These are phyloP conservation scores for Auricularia sp. DNA, from an alignment of 768 basidiomycete genomes.

Conservation along the genomic window DNA sequence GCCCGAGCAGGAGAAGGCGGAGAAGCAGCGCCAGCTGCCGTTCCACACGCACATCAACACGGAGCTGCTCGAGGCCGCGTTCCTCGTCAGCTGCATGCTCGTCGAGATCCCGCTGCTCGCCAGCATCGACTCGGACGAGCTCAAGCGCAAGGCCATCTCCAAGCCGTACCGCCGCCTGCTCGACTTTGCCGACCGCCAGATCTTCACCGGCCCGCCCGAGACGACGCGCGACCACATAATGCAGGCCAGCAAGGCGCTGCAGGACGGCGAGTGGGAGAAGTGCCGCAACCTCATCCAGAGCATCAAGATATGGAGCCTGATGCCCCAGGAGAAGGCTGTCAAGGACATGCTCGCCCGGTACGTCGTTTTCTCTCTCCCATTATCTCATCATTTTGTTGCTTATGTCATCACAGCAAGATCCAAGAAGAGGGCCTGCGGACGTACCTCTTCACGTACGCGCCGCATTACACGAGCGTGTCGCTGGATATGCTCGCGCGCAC, in stretches of 20 bases:
- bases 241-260: constrained; percentile 95
- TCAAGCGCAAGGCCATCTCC: constrained; percentile 87
- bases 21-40: constrained; percentile 89
- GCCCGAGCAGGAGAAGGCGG: constrained; percentile 94
- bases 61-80: constrained; percentile 92
- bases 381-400: constrained; percentile 2
- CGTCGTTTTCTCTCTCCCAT: constrained; percentile 17
- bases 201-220: constrained; percentile 97
- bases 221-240: constrained; percentile 98
- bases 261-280: constrained; percentile 94
- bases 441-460: constrained; percentile 95
- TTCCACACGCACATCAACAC: constrained; percentile 99
- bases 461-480: constrained; percentile 86
- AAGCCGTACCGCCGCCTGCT: constrained; percentile 92
- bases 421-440: constrained; percentile 96
- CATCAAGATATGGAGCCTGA: constrained; percentile 96
- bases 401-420: constrained; percentile 59
- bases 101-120: constrained; percentile 94
- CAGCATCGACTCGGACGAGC: constrained; percentile 88
- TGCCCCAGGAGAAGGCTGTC: constrained; percentile 79
- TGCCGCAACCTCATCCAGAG: constrained; percentile 87
- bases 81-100: constrained; percentile 97
- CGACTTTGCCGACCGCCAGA: constrained; percentile 94
- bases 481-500: constrained; percentile 78
- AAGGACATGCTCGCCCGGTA: constrained; percentile 95